Base-by-base conservation (phyloP, 2,329 filamentous ascomycete species). In the Cordyceps tenuipes region DNA sequence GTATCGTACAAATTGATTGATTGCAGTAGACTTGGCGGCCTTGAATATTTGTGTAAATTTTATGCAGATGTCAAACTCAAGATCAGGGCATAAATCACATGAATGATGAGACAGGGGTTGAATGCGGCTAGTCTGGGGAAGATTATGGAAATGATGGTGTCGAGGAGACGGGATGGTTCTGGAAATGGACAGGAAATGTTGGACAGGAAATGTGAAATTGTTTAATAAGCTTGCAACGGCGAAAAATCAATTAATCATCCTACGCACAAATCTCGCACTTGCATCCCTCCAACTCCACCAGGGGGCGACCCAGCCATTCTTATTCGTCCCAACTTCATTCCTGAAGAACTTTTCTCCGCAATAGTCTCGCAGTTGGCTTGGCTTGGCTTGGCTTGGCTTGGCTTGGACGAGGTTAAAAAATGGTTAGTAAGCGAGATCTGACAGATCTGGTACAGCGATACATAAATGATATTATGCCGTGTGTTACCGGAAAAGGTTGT, bases 181-280 rank as follows among this genome's bases (percentile, higher is more conserved):
- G 29, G 54, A 57, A 57, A 41, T 15, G 39, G 19, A 23, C 54
- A 26, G 29, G 54, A 57, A 57, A 36, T 36, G 12, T 49, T 15
- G 39, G 19, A 23, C 54, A 26, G 29, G 54, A 57, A 57, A 36
- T 36, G 12, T 8, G 34, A 13, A 36, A 36, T 15, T 9, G 15
- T n/a, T 21, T 46, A 4, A 6, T n/a, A 7, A 8, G n/a, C 49
- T 36, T 39, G 31, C 49, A 52, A 13, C 9, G n/a, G n/a, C 19
- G 6, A 48, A 56, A n/a, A n/a, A 44, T 44, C 23, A 21, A 23
- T 34, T 3, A 23, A 12, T 7, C 15, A 46, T 49, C 34, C 47
- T 31, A 29, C 57, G 57, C 57, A 59, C 57, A 59, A 59, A 59
- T 59, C n/a, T 53, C 57, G 49, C 57, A 43, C 39, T 19, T 29